These are phyloP conservation scores for Phytophthora pini DNA, from an alignment of 352 stramenopile genomes.

Conservation along the genomic window DNA sequence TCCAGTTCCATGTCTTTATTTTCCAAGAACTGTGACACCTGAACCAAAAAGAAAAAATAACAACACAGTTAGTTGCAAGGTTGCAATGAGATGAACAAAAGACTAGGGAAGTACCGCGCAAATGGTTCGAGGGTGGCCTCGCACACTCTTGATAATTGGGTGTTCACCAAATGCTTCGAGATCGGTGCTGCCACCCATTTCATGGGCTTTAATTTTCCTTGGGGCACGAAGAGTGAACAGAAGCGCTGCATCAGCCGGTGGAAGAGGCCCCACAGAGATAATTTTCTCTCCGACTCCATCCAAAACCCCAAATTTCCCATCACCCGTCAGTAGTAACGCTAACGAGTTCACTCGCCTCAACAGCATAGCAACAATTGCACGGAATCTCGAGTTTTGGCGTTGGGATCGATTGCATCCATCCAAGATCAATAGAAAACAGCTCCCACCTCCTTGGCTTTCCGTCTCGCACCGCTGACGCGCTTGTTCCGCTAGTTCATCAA, in stretches of 20 bases:
- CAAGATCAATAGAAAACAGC: conserved; percentile 72
- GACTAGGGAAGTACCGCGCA: conserved; percentile 50
- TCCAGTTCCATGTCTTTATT: conserved; percentile 87
- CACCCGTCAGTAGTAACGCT: conserved; percentile 68
- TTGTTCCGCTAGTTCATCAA: conserved; percentile 59
- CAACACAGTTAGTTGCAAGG: not conserved
- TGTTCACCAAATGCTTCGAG: conserved; percentile 67
- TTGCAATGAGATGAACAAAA: not conserved
- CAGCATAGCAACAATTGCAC: conserved; percentile 51
- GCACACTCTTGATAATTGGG: conserved; percentile 66
- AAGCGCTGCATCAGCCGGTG: conserved; percentile 67
- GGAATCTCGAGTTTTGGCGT: conserved; percentile 53
- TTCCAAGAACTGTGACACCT: conserved; percentile 83
- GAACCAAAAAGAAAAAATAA: not conserved
- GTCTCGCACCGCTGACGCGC: conserved; percentile 52
- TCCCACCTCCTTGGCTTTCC: conserved; percentile 34
- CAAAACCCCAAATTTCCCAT: conserved; percentile 78
- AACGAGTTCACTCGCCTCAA: conserved; percentile 73
- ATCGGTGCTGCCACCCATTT: conserved; percentile 79
- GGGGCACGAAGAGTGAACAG: conserved; percentile 81
- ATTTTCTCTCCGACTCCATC: conserved; percentile 87
- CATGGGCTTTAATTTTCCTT: conserved; percentile 74
- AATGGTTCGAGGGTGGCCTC: conserved; percentile 73
- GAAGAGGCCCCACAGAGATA: conserved; percentile 66
- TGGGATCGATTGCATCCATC: conserved; percentile 75